Evolutionary conservation across 768 basidiomycete species (phyloP).

Genomic region (Rickenella mellea): DNA sequence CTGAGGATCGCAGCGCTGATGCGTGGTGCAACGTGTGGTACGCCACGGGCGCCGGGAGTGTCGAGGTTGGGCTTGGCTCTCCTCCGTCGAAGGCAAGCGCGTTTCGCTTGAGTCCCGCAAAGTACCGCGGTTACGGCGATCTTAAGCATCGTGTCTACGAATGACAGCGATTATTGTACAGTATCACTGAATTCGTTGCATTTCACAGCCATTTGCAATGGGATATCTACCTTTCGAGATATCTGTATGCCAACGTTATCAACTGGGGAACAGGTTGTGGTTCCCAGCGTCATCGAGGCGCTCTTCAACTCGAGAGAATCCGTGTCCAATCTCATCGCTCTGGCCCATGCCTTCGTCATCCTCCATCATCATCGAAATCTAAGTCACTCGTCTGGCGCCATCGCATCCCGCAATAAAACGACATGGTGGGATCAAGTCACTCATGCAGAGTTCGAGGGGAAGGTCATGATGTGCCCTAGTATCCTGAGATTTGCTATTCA

Average conservation of each 20-base stretch:
- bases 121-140: slow-evolving; percentile 10
- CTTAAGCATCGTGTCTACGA: not conserved
- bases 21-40: slow-evolving; percentile 1
- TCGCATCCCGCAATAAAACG: slow-evolving; percentile 21
- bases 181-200: not conserved
- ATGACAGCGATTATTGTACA: not conserved
- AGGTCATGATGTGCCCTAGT: slow-evolving; percentile 15
- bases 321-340: not conserved
- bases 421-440: slow-evolving; percentile 38
- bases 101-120: slow-evolving; percentile 7
- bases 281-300: not conserved
- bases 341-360: slow-evolving; percentile 13
- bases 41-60: slow-evolving; percentile 21
- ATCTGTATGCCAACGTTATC: not conserved
- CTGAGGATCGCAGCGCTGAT: slow-evolving; percentile 1
- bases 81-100: too few species aligned
- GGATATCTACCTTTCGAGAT: not conserved
- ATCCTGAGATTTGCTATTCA: too few species aligned
- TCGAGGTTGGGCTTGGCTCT: slow-evolving; percentile 6
- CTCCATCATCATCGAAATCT: slow-evolving; percentile 33
- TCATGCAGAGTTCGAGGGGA: slow-evolving; percentile 34
- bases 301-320: not conserved
- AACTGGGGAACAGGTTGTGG: not conserved
- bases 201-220: not conserved
- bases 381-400: slow-evolving; percentile 16